These are phyloP conservation scores for Lactarius trivialis DNA, from an alignment of 768 basidiomycete genomes.

Conservation along the genomic window DNA sequence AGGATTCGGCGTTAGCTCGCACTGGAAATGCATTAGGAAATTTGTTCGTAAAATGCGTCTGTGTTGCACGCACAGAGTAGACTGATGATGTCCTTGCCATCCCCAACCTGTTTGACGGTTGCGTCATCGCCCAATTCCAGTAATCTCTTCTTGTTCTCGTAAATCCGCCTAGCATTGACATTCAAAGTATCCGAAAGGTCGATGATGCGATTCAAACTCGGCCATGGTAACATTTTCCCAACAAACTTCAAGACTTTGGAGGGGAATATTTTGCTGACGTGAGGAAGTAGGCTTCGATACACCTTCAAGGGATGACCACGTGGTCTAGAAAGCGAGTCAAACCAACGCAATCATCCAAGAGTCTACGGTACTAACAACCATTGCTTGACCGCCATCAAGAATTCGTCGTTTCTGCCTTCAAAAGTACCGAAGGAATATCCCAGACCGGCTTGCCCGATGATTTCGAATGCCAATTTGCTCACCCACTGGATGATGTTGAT, in stretches of 20 bases:
- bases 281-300: neutral
- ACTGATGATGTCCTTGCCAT: slow-evolving; percentile 43
- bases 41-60: neutral
- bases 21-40: slow-evolving; percentile 12
- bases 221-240: neutral
- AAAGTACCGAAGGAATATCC: slow-evolving; percentile 7
- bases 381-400: slow-evolving; percentile 13
- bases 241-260: neutral
- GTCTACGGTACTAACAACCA: neutral
- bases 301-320: neutral
- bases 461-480: slow-evolving; percentile 4
- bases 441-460: slow-evolving; percentile 9
- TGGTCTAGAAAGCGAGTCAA: neutral
- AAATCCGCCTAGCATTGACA: slow-evolving; percentile 33
- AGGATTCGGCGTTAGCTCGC: slow-evolving; percentile 16
- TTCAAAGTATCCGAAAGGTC: slow-evolving; percentile 44
- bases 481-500: neutral
- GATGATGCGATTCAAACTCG: slow-evolving; percentile 32
- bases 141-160: slow-evolving; percentile 32
- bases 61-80: slow-evolving; percentile 35
- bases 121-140: slow-evolving; percentile 24
- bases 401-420: slow-evolving; percentile 29
- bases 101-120: slow-evolving; percentile 21
- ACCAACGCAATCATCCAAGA: neutral
- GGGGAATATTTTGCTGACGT: neutral